Evolutionary conservation across 2,329 filamentous ascomycete genomes (phyloP), one percentile per base, ranked within the genome.

Genomic region (Neofusicoccum laricinum): DNA sequence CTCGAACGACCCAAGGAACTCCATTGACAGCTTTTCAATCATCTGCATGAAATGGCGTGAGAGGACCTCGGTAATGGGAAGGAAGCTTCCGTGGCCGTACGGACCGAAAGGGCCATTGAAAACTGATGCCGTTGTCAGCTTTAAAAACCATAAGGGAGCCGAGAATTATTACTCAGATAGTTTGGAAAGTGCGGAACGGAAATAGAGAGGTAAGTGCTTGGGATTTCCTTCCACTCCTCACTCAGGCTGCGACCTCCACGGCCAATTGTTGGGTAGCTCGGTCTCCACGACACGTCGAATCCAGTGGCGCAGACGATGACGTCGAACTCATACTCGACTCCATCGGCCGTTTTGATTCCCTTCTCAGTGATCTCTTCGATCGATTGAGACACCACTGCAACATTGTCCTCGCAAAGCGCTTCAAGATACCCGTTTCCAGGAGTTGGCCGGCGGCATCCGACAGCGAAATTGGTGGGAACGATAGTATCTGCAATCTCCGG

Each of bases 401-500:
- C 72, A 34, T 75, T 74, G 19, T 71, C 68, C 57, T 73, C 68
- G 2, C 72, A 70, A 8, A 75, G 57, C 6, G 72, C 71, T 50
- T 75, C 73, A 10, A 75, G 69, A 62, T 72, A 75, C 8, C 73
- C 72, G 57, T 73, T 72, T 19, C 72, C 73, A 1, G 73, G 72
- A 2, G 72, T 72, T 11, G 73, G 72, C 36, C 72, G 65, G 38
- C 72, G 67, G 58, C 73, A 75, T 8, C 48, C 48, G 64, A 66
- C 48, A 53, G 64, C 66, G 65, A 67, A 68, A 6, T 78, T 77
- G 51, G 79, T 79, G 2, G 80, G 81, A 21, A 82, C 80, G 64
- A 83, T 77, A 46, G 76, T 77, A n/a, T 81, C 76, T 30, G 73
- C 69, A 7, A 83, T 71, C 1, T 72, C 71, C 3, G 73, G 68